These are phyloP conservation scores for Actinomortierella ambigua DNA, from an alignment of 371 early-diverging fungal species.

Conservation along the genomic window DNA sequence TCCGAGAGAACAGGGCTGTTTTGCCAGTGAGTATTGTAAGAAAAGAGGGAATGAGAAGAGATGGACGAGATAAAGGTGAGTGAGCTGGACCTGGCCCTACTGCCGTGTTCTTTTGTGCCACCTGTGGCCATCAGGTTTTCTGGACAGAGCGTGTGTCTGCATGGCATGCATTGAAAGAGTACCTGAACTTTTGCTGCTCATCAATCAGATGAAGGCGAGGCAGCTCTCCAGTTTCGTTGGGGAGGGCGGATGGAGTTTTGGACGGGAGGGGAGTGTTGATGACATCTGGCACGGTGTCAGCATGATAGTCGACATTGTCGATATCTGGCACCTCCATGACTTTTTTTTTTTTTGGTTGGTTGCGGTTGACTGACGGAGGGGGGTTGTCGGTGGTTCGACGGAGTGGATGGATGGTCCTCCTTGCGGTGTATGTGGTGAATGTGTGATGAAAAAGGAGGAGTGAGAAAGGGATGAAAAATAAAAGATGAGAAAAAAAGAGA, in stretches of 20 bases:
- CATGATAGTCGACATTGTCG: conserved; percentile 10
- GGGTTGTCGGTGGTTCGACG: background rate
- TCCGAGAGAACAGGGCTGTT: conserved; percentile 65
- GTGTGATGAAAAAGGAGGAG: background rate
- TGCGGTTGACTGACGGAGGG: background rate
- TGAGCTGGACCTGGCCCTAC: too few relatives aligned
- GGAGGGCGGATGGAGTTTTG: conserved; percentile 25
- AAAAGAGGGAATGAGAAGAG: conserved; percentile 1
- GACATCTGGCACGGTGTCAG: conserved; percentile 30
- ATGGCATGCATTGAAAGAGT: too few relatives aligned
- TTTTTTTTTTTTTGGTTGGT: too few relatives aligned
- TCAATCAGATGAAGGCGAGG: conserved; percentile 84
- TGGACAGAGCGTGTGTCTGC: too few relatives aligned
- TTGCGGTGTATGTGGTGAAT: background rate
- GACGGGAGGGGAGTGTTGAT: conserved; percentile 20
- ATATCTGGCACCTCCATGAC: conserved; percentile 45
- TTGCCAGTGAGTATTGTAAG: conserved; percentile 6
- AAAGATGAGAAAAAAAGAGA: background rate
- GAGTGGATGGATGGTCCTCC: background rate
- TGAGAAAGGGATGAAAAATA: background rate
- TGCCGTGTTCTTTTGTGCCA: too few relatives aligned
- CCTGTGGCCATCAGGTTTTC: too few relatives aligned
- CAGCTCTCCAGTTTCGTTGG: conserved; percentile 42
- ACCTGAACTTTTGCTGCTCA: conserved; percentile 86
- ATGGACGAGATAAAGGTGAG: background rate